Base-by-base conservation (phyloP, 2,329 filamentous ascomycete genomes). In the Diaporthe sp. region DNA sequence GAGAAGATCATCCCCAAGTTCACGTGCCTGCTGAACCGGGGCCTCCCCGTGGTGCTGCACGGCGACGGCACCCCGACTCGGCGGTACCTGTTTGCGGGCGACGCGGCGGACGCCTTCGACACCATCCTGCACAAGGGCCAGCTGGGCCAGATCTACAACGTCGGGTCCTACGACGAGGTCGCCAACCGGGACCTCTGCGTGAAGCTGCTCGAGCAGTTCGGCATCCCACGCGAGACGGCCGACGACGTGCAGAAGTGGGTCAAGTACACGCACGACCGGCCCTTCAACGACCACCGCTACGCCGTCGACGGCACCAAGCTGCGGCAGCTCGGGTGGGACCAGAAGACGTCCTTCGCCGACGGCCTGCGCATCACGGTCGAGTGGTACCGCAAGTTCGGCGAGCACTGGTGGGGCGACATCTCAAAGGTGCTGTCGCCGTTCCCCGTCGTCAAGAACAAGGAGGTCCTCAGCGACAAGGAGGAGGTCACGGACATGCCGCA, bases 1-100 rank as follows among this genome's bases (percentile, higher is more conserved):
- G 94, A 96, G 85, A 95, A 96, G 86, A 94, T 96, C 76, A 96
- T 96, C 71, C 93, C 94, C 40, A 96, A 95, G 81, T 96, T 96
- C 83, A 91, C 90, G 69, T 94, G 91, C 81, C 87, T 96, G 38
- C 87, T 96, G 22, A 90, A 93, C 79, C 88, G 93, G 25, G 85
- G 87, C 40, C 87, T 90, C 75, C 92, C 92, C 15, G 89, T 95
- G 0, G 90, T 94, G 15, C 87, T 96, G 17, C 94, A 96, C 81
- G 94, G 94, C 38, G 91, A 95, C 78, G 94, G 94, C 40, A 92
- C 89, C 45, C 92, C 93, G 17, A 94, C 92, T 0, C 89, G 94
- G 40, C 88, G 93, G 73, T 97, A 96, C 81, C 88, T 97, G 12
- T 96, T 92, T 79, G 94, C 93, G 2, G 92, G 91, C 12, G 94